These are phyloP conservation scores for Trichosporon ovoides DNA, from an alignment of 1,284 basidiomycete genomes.

Conservation along the genomic window DNA sequence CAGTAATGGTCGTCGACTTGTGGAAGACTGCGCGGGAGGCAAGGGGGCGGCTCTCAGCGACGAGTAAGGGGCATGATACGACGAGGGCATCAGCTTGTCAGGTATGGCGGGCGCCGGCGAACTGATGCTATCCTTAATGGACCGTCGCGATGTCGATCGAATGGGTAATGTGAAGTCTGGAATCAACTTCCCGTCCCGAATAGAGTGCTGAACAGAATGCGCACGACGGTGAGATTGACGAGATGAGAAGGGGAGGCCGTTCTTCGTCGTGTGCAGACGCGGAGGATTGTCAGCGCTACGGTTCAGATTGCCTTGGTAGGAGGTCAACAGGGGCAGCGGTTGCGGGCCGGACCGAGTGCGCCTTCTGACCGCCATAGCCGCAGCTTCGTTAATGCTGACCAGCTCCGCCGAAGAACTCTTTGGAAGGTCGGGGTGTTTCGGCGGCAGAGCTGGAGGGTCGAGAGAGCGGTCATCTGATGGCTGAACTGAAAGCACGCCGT, in stretches of 20 bases:
- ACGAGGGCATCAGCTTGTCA: conserved; percentile 1
- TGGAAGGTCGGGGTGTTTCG: neutral
- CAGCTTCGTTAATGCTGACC: conserved; percentile 3
- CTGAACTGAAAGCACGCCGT: neutral
- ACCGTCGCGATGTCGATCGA: neutral
- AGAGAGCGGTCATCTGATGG: neutral
- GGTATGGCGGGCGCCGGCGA: neutral
- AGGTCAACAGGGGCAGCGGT: neutral
- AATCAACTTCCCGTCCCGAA: neutral
- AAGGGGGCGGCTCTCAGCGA: neutral
- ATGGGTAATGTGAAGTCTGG: neutral
- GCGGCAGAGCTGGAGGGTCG: neutral
- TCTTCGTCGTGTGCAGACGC: neutral
- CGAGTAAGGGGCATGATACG: neutral
- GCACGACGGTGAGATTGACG: conserved; percentile 1
- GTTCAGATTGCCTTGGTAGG: neutral
- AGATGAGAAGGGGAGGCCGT: neutral
- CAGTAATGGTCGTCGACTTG: neutral
- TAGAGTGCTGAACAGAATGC: neutral
- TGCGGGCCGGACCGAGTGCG: neutral
- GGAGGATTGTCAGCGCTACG: neutral
- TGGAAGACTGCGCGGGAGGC: neutral
- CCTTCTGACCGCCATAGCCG: neutral
- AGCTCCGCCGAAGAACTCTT: neutral
- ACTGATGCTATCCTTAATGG: conserved; percentile 1